Percentiles rank a stretch among this genome's conserved stretches.
phyloP scores from a whole-genome alignment of 768 basidiomycete species.

The Tricholoma bakamatsutake region DNA sequence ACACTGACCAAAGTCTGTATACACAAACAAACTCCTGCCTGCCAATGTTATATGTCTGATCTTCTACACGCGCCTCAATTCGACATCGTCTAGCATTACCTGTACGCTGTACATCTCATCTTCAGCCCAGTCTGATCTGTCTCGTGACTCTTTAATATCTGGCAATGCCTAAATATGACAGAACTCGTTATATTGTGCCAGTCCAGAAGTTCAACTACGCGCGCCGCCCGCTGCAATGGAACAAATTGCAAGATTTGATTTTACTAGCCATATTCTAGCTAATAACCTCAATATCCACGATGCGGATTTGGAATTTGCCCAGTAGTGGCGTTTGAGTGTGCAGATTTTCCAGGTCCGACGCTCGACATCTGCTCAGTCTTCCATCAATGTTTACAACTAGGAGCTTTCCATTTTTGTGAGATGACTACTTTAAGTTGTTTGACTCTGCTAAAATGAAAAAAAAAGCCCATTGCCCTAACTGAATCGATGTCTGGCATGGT shows the following conservation, averaged over 20 bases:
- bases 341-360: too few relatives aligned
- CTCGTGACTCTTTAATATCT: neutral
- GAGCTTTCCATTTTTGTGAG: too few relatives aligned
- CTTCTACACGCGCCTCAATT: neutral
- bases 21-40: conserved; percentile 37
- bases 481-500: too few relatives aligned
- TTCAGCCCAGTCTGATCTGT: neutral
- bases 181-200: too few relatives aligned
- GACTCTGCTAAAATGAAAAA: too few relatives aligned
- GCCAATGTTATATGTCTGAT: too few relatives aligned
- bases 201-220: too few relatives aligned
- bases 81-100: neutral
- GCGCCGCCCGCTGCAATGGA: neutral
- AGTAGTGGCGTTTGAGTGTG: neutral
- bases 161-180: too few relatives aligned
- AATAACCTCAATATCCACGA: neutral
- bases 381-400: too few relatives aligned
- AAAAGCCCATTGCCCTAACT: too few relatives aligned
- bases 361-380: too few relatives aligned
- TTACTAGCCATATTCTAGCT: neutral
- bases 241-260: neutral
- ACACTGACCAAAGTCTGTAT: conserved; percentile 51
- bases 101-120: neutral
- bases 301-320: neutral
- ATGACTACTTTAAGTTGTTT: too few relatives aligned